Percentiles rank a stretch among this genome's conserved stretches.
Conservation (phyloP, 305 asterid genomes). For the Solanum aculeatissimum region DNA sequence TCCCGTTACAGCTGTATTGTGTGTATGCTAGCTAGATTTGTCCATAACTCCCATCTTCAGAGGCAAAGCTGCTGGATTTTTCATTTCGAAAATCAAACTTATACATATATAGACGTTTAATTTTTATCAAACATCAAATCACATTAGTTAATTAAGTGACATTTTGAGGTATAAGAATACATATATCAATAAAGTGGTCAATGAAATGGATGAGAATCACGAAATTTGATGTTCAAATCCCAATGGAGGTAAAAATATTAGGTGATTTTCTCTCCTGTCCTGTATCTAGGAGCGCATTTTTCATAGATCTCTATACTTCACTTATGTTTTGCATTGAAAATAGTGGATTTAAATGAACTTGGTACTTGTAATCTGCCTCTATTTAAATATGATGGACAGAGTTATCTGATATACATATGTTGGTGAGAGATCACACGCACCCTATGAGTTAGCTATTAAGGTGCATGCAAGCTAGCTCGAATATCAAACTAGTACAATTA, state of each 20-base stretch:
- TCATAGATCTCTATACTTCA: not conserved
- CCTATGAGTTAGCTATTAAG: not conserved
- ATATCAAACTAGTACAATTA: not conserved
- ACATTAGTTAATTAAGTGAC: not conserved
- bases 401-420: not conserved
- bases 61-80: not conserved
- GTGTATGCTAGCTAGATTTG: not conserved
- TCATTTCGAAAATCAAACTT: not conserved
- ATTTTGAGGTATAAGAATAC: not conserved
- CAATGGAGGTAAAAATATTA: not conserved
- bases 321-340: not conserved
- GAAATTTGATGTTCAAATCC: not conserved
- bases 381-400: not conserved
- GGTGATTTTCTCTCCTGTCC: no score
- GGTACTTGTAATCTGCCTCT: not conserved
- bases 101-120: not conserved
- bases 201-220: not conserved
- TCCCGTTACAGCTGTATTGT: constrained; percentile 32
- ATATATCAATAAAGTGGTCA: not conserved
- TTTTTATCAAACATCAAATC: not conserved
- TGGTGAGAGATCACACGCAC: not conserved
- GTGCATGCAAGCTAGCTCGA: not conserved
- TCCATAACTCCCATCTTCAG: not conserved
- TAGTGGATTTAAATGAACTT: not conserved
- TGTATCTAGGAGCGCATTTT: not conserved